phyloP scores from a whole-genome alignment of 2,329 filamentous ascomycete species.

The Diaporthe citri region DNA sequence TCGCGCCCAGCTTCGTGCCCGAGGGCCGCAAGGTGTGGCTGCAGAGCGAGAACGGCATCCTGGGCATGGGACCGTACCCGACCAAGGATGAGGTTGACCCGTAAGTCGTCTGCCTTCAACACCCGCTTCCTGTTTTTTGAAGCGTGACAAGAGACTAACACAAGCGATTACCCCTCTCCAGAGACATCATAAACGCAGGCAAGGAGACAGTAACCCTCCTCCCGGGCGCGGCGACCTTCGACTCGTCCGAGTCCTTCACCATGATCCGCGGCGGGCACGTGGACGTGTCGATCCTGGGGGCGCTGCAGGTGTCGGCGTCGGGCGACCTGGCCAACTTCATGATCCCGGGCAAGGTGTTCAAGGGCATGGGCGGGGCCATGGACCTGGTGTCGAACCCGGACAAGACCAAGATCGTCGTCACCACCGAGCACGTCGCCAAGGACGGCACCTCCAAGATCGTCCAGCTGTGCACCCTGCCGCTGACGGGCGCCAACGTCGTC shows the following conservation, averaged over 20 bases:
- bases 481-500: constrained; percentile 76
- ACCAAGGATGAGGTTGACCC: constrained; percentile 78
- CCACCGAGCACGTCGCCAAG: constrained; percentile 78
- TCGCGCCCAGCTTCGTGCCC: constrained; percentile 83
- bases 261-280: constrained; percentile 91
- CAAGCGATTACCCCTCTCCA: constrained; percentile 39
- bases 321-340: constrained; percentile 92
- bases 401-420: constrained; percentile 78
- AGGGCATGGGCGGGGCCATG: constrained; percentile 88
- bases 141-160: constrained; percentile 9
- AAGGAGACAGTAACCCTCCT: constrained; percentile 89
- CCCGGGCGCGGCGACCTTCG: constrained; percentile 82
- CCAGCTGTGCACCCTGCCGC: constrained; percentile 71
- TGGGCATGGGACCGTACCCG: constrained; percentile 87
- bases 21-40: constrained; percentile 80
- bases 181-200: constrained; percentile 85
- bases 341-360: constrained; percentile 88
- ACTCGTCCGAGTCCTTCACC: constrained; percentile 83
- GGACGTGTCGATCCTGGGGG: constrained; percentile 85
- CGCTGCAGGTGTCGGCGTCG: constrained; percentile 82
- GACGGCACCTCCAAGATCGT: constrained; percentile 77
- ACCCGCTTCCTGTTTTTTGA: no score
- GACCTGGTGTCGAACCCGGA: constrained; percentile 79
- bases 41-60: constrained; percentile 87
- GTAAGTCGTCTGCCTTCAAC: constrained; percentile 45